Base-by-base conservation (phyloP, 2,329 filamentous ascomycete genomes). In the Aspergillus vadensis region DNA sequence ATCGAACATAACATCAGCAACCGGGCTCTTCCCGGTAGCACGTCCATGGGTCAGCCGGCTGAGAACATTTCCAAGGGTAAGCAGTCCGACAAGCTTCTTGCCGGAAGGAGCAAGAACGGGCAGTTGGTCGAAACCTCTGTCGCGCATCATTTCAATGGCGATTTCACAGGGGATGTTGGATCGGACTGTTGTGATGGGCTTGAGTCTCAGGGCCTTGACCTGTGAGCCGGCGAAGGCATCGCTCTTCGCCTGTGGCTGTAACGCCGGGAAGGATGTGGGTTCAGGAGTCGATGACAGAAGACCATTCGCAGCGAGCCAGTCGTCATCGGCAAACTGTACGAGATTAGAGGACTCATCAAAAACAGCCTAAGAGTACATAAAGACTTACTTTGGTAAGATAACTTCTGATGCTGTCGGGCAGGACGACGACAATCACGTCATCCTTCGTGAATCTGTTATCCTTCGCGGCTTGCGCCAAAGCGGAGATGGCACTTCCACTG, bases 301-400 rank as follows among this genome's bases (percentile, higher is more conserved):
- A 74, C 94, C 90, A 79, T 99, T 99, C 65, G 95, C 95, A 12
- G 92, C 93, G 58, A 99, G 88, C 96, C 95, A 99, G 81, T 98
- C 95, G 74, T 99, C 96, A 75, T 99, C 95, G 67, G 92, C 92
- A 75, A 99, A 99, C 85, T 85, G 63, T 30, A 32, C 55, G 23
- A 2, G 50, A 56, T 69, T 48, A 69, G 68, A 52, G 60, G 9
- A 44, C 27, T 25, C 17, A 27, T 39, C 19, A 27, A 32, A 21
- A 30, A 49, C 23, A 48, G 50, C 10, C 12, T 10, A 5, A 43
- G n/a, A 23, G 32, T 17, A 32, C 8, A 56, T n/a, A 12, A 25
- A 9, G 8, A n/a, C 4, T 36, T 55, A 85, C 83, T 77, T 99
- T 99, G 81, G 90, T 94, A 25, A 99, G 87, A 77, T 99, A 99